Conservation (phyloP, 768 basidiomycete genomes). For the Tulasnella sp. region DNA sequence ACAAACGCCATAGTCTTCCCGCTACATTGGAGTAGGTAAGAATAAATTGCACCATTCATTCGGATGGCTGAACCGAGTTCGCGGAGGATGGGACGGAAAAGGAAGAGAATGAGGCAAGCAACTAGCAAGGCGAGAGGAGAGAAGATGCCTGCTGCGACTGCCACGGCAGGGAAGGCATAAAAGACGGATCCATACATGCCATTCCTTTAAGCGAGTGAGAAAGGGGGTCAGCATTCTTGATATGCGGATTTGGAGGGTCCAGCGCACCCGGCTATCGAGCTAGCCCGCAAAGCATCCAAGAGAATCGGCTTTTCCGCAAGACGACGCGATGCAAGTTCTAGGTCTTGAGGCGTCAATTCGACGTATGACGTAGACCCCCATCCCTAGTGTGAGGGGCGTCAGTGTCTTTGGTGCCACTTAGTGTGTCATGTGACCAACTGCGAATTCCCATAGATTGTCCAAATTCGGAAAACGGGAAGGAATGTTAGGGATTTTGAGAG, state of each 20-base stretch:
- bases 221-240: conserved; percentile 33
- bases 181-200: conserved; percentile 30
- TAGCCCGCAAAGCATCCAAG: conserved; percentile 43
- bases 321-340: conserved; percentile 27
- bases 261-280: conserved; percentile 40
- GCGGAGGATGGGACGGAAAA: conserved; percentile 67
- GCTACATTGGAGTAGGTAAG: conserved; percentile 53
- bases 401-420: neutral
- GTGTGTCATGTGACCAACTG: conserved; percentile 26
- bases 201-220: neutral
- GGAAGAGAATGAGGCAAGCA: conserved; percentile 47
- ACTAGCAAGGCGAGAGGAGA: conserved; percentile 35
- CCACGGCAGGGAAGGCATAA: conserved; percentile 56
- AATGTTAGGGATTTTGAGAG: conserved; percentile 29
- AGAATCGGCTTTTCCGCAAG: conserved; percentile 25
- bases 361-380: conserved; percentile 48
- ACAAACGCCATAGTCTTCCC: conserved; percentile 50
- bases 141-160: conserved; percentile 47
- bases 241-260: conserved; percentile 47
- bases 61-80: conserved; percentile 61
- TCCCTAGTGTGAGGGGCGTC: conserved; percentile 19
- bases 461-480: conserved; percentile 56
- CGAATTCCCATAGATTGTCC: conserved; percentile 54
- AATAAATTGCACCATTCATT: conserved; percentile 59
- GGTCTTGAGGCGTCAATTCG: conserved; percentile 29